A percentile compares a stretch with the other conserved stretches of the same genome.
Conservation (phyloP, 2,329 filamentous ascomycete species). For the Talaromyces rugulosus region DNA sequence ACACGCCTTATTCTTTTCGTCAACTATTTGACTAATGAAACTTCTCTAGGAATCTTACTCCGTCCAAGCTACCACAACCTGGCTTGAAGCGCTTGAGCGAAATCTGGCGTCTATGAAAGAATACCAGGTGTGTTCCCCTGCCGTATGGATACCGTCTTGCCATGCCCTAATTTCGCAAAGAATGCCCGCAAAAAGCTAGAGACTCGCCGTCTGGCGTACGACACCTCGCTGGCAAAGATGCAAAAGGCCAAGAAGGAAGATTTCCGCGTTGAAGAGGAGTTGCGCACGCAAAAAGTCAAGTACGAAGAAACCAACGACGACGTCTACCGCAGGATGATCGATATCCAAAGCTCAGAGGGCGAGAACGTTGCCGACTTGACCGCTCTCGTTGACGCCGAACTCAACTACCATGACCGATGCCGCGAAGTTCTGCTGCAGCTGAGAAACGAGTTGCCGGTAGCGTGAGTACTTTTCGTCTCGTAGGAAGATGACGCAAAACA, state of each 20-base stretch:
- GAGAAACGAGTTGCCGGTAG: constrained; percentile 65
- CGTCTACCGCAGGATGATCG: constrained; percentile 86
- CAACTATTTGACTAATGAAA: not conserved
- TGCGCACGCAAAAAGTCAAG: constrained; percentile 85
- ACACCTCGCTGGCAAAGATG: constrained; percentile 83
- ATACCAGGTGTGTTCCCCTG: constrained; percentile 66
- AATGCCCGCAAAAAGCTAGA: constrained; percentile 91
- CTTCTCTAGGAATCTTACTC: constrained; percentile 66
- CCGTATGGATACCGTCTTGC: too few species aligned
- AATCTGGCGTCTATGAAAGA: constrained; percentile 95
- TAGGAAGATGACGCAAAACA: not conserved
- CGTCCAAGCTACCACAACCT: constrained; percentile 70
- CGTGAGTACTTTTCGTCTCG: constrained; percentile 39
- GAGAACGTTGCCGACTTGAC: constrained; percentile 78
- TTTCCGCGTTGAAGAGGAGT: constrained; percentile 87
- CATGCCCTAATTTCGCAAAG: constrained; percentile 34
- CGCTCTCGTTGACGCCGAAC: constrained; percentile 79
- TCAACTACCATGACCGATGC: constrained; percentile 88
- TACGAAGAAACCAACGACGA: constrained; percentile 95
- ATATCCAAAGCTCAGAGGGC: constrained; percentile 86
- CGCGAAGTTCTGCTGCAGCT: constrained; percentile 72
- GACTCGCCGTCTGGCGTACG: constrained; percentile 80
- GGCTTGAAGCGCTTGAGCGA: constrained; percentile 88
- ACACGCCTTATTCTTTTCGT: not conserved
- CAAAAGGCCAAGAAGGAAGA: constrained; percentile 93